Conservation (phyloP, 768 basidiomycete species). For the Mrakia hoshinonis region DNA sequence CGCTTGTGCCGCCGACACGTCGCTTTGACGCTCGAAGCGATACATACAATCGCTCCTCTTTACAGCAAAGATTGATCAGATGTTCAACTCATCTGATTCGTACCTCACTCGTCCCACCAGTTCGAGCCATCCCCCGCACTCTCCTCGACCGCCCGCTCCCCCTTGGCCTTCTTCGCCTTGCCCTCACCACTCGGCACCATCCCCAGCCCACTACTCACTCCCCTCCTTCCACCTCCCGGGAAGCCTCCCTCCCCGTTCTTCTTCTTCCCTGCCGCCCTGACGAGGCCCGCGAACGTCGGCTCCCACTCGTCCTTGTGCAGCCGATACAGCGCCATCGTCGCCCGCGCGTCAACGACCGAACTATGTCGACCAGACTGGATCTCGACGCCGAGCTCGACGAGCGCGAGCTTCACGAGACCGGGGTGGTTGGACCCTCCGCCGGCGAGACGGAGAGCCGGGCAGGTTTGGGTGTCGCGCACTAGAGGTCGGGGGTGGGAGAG, state of each 20-base stretch:
- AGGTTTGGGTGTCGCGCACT: slow-evolving; percentile 43
- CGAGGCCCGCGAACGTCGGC: slow-evolving; percentile 41
- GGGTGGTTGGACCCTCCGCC: slow-evolving; percentile 49
- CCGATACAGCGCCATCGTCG: slow-evolving; percentile 88
- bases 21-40: no score
- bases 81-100: background rate
- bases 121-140: slow-evolving; percentile 43
- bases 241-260: slow-evolving; percentile 34
- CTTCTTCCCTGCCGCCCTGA: slow-evolving; percentile 31
- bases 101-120: slow-evolving; percentile 30
- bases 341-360: slow-evolving; percentile 86
- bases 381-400: slow-evolving; percentile 63
- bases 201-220: slow-evolving; percentile 46
- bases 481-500: slow-evolving; percentile 43
- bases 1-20: no score
- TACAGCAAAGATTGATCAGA: no score
- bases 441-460: slow-evolving; percentile 44
- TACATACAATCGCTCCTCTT: no score
- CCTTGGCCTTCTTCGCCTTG: background rate
- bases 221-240: slow-evolving; percentile 54
- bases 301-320: slow-evolving; percentile 80
- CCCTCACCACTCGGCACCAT: slow-evolving; percentile 30
- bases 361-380: slow-evolving; percentile 87
- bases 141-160: slow-evolving; percentile 32
- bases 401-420: slow-evolving; percentile 68